These are phyloP conservation scores for Annona cherimola DNA, from an alignment of 164 flowering plant species.

Conservation along the genomic window DNA sequence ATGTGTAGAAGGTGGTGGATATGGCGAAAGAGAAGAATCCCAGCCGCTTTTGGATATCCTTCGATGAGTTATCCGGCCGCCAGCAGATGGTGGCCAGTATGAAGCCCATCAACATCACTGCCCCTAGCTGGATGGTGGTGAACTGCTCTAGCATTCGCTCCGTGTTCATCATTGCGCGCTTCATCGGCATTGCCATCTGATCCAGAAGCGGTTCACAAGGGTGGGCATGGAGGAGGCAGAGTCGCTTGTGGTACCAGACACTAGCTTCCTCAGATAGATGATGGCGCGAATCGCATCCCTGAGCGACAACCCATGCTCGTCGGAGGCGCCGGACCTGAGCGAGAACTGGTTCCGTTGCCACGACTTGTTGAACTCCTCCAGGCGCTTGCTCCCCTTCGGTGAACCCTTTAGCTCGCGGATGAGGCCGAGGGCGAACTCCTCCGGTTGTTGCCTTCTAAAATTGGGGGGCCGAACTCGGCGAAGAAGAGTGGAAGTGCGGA, in stretches of 20 bases:
- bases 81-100: slow-evolving; percentile 84
- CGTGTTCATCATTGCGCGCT: slow-evolving; percentile 53
- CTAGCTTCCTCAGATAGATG: slow-evolving; percentile 73
- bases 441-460: slow-evolving; percentile 69
- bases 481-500: slow-evolving; percentile 45
- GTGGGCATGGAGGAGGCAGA: slow-evolving; percentile 28
- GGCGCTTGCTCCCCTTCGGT: slow-evolving; percentile 42
- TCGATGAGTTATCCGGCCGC: slow-evolving; percentile 72
- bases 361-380: slow-evolving; percentile 65
- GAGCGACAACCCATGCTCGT: slow-evolving; percentile 26
- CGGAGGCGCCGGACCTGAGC: background rate
- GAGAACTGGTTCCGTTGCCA: slow-evolving; percentile 33
- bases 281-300: slow-evolving; percentile 76
- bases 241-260: slow-evolving; percentile 52
- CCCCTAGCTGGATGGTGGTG: slow-evolving; percentile 48
- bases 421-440: slow-evolving; percentile 77
- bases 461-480: slow-evolving; percentile 65
- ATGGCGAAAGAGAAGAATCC: slow-evolving; percentile 97
- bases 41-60: slow-evolving; percentile 76
- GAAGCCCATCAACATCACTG: slow-evolving; percentile 70
- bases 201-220: slow-evolving; percentile 79
- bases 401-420: slow-evolving; percentile 70
- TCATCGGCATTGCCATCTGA: slow-evolving; percentile 44
- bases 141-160: slow-evolving; percentile 72
- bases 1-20: slow-evolving; percentile 94